Conservation (phyloP, 2,329 filamentous ascomycete genomes). For the Phialophora expanda region DNA sequence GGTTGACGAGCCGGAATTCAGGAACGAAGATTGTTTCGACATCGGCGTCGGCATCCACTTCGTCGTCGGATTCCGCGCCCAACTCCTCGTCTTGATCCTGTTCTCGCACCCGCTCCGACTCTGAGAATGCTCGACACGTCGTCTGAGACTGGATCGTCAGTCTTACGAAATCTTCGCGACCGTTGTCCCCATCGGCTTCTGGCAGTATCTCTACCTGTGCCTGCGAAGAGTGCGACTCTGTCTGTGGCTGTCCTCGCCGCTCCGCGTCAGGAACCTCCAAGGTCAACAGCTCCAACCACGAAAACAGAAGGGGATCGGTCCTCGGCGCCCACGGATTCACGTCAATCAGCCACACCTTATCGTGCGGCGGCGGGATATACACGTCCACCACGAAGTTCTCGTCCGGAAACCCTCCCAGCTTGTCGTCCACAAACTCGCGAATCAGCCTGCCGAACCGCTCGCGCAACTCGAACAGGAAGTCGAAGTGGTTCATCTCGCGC, state of each 20-base stretch:
- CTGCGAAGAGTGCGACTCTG: neutral
- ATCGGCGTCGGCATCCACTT: conserved; percentile 18
- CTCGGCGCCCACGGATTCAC: conserved; percentile 92
- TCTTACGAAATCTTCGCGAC: neutral
- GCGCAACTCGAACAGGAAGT: conserved; percentile 74
- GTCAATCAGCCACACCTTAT: conserved; percentile 83
- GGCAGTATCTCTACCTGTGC: neutral
- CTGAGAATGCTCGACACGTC: neutral
- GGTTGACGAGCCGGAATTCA: conserved; percentile 80
- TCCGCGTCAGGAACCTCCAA: neutral
- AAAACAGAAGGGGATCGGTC: conserved; percentile 87
- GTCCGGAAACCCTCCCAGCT: conserved; percentile 67
- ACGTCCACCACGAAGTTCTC: conserved; percentile 87
- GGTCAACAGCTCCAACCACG: conserved; percentile 80
- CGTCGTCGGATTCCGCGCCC: neutral
- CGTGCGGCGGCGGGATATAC: conserved; percentile 78
- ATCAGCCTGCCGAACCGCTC: conserved; percentile 71
- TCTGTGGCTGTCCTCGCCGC: neutral
- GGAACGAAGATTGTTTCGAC: conserved; percentile 61
- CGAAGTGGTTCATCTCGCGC: conserved; percentile 87
- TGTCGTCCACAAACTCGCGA: conserved; percentile 71
- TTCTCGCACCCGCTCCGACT: neutral
- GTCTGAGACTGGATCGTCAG: neutral
- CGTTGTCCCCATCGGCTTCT: neutral
- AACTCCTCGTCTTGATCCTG: neutral